These are phyloP conservation scores for Dendrobium catenatum DNA, from an alignment of 106 monocot species.

Conservation along the genomic window DNA sequence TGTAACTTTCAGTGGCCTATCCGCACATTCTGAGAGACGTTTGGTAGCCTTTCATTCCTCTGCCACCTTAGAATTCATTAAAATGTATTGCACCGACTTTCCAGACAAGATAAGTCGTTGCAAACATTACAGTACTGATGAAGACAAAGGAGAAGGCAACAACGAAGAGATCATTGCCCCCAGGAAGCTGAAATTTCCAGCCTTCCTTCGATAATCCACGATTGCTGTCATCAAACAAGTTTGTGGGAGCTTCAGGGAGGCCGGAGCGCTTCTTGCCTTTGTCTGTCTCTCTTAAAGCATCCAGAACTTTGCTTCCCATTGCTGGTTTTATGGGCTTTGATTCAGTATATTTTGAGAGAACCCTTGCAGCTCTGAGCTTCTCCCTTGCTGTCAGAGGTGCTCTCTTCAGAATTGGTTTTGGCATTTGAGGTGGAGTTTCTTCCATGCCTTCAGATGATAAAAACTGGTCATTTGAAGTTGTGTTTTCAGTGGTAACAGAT, in stretches of 20 bases:
- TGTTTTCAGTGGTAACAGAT: conserved; percentile 13
- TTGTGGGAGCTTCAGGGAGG: conserved; percentile 71
- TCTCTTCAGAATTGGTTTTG: conserved; percentile 25
- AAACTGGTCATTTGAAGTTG: neutral
- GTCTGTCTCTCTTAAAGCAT: conserved; percentile 40
- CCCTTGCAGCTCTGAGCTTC: conserved; percentile 71
- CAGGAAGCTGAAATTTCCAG: conserved; percentile 48
- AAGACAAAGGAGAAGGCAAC: conserved; percentile 62
- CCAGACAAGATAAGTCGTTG: conserved; percentile 81
- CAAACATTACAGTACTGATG: conserved; percentile 77
- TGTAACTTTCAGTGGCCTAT: neutral
- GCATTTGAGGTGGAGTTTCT: neutral
- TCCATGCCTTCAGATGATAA: neutral
- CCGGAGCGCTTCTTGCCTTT: conserved; percentile 41
- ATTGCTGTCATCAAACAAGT: conserved; percentile 73
- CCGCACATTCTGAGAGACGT: too few species aligned
- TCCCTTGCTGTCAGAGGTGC: conserved; percentile 65
- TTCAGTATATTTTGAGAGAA: conserved; percentile 59
- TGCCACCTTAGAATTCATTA: conserved; percentile 45
- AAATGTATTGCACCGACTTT: conserved; percentile 86
- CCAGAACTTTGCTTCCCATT: conserved; percentile 57
- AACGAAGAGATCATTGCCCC: conserved; percentile 46
- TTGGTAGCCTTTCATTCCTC: too few species aligned
- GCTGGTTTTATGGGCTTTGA: conserved; percentile 32
- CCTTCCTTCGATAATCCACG: conserved; percentile 51